These are phyloP conservation scores for Paecilomyces formosus DNA, from an alignment of 2,329 filamentous ascomycete genomes.

Conservation along the genomic window DNA sequence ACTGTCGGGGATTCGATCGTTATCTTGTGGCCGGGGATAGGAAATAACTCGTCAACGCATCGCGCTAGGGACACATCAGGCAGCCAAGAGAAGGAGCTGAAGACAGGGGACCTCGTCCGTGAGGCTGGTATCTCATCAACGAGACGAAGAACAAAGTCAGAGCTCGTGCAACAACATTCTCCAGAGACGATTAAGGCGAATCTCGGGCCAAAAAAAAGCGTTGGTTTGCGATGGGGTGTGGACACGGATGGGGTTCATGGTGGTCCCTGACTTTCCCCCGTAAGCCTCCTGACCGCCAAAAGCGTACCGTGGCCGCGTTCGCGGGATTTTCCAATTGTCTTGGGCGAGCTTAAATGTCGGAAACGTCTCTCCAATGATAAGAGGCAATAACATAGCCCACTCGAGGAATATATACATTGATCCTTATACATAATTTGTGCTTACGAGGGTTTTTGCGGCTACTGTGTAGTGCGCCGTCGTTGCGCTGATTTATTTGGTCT, in stretches of 20 bases:
- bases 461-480: too few species aligned
- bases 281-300: background rate
- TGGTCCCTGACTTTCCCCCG: background rate
- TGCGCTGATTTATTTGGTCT: too few species aligned
- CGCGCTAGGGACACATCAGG: background rate
- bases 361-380: background rate
- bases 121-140: background rate
- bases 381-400: too few species aligned
- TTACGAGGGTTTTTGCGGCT: too few species aligned
- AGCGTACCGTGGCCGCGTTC: background rate
- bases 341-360: background rate
- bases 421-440: too few species aligned
- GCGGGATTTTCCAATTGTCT: background rate
- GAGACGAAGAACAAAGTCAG: background rate
- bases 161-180: background rate
- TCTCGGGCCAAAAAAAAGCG: background rate
- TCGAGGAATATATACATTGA: too few species aligned
- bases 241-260: background rate
- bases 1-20: background rate
- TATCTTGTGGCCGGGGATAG: background rate
- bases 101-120: background rate
- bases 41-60: background rate
- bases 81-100: background rate
- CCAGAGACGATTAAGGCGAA: background rate
- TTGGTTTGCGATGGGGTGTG: background rate